Evolutionary conservation across 1,284 basidiomycete species (phyloP), one percentile per base, ranked within the genome.

Genomic region (Boletus sp.): DNA sequence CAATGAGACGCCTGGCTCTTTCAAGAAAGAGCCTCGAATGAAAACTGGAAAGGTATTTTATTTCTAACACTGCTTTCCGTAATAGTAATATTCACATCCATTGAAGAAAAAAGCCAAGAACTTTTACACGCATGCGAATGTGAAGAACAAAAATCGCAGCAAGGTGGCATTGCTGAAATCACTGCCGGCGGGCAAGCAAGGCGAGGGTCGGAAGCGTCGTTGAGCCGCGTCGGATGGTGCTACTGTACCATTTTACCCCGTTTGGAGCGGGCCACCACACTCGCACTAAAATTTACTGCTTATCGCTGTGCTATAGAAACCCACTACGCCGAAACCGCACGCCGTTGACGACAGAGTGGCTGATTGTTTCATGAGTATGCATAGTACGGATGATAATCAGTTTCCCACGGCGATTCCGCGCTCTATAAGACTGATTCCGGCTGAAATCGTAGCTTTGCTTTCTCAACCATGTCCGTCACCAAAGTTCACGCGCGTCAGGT

Each of bases 401-500:
- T 65, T 72, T 74, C 73, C 68, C 73, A 74, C 70, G 70, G 27
- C 31, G 48, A 71, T 64, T 56, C 37, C 19, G 48, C 30, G 23
- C 57, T 61, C 57, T 69, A 73, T 66, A 75, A 75, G 65, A 67
- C 33, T 33, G 63, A 58, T 56, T 33, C 21, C 30, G 33, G 27
- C 52, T 17, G 47, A 44, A 52, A 58, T 61, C 58, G 50, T 65
- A 50, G 65, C 71, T 65, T 64, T 60, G 71, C 69, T 73, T 67
- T 68, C 67, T 65, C 74, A 71, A 81, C 72, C 79, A 95, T 95
- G 93, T 93, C 93, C 71, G 86, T 93, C 82, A 87, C 87, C 66
- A 93, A 94, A 81, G 80, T 96, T 72, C 83, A 89, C 80, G 92
- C 93, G 74, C 93, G 94, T 76, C 93, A 95, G 88, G 93, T 92